Conservation (phyloP, 2,329 filamentous ascomycete species). For the Pyrenophora seminiperda region DNA sequence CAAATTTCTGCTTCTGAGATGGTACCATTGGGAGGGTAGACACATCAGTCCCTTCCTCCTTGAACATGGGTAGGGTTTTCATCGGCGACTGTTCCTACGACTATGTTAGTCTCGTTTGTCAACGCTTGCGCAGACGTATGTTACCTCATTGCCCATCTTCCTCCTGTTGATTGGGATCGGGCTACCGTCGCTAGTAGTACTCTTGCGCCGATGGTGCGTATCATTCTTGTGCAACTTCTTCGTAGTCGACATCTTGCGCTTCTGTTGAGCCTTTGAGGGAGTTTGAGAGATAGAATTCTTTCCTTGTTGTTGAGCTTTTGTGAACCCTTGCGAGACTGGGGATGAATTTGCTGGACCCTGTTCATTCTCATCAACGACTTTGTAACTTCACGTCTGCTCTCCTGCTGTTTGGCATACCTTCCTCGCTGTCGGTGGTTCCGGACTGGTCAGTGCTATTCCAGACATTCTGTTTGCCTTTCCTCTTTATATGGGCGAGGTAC, state of each 20-base stretch:
- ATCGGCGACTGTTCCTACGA: neutral
- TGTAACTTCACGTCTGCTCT: neutral
- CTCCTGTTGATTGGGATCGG: conserved; percentile 6
- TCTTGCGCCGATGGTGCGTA: neutral
- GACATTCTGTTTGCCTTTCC: neutral
- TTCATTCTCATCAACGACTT: neutral
- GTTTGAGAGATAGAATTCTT: neutral
- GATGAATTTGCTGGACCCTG: neutral
- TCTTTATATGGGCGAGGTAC: neutral
- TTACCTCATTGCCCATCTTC: conserved; percentile 14
- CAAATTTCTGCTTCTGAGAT: conserved; percentile 1
- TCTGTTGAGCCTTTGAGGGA: neutral
- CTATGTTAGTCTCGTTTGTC: neutral
- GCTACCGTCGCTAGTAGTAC: neutral
- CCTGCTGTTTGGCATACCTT: conserved; percentile 2
- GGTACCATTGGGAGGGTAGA: neutral
- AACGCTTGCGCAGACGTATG: neutral
- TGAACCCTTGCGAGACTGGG: neutral
- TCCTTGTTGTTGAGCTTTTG: neutral
- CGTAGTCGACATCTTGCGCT: neutral
- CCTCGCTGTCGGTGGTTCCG: conserved; percentile 12
- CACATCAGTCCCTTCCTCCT: neutral
- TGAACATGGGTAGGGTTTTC: neutral
- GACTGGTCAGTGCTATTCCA: neutral
- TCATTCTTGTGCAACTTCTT: neutral